phyloP scores from a whole-genome alignment of 345 rosid species.

The Carallia brachiata region DNA sequence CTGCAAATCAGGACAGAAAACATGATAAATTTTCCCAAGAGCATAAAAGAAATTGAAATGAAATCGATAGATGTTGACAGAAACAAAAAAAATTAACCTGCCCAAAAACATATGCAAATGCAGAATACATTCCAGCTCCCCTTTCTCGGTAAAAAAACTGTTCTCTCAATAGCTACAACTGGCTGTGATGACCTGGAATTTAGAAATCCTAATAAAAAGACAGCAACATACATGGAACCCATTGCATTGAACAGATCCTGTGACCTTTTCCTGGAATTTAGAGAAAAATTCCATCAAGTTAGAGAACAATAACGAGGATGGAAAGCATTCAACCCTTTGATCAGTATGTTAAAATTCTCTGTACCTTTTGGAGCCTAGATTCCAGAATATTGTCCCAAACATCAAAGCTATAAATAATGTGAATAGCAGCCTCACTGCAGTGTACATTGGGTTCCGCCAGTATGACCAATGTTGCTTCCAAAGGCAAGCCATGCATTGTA shows the following conservation, averaged over 20 bases:
- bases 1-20: too few species aligned
- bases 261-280: constrained; percentile 29
- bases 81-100: too few species aligned
- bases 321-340: not conserved
- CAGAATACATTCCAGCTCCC: constrained; percentile 79
- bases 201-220: constrained; percentile 57
- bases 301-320: not conserved
- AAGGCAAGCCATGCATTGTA: constrained; percentile 56
- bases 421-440: constrained; percentile 46
- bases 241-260: constrained; percentile 61
- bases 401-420: constrained; percentile 12
- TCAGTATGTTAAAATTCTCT: not conserved
- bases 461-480: constrained; percentile 69
- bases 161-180: constrained; percentile 63
- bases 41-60: too few species aligned
- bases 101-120: constrained; percentile 15
- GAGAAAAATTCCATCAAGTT: not conserved
- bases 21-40: too few species aligned
- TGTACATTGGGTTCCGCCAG: constrained; percentile 53
- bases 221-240: constrained; percentile 66
- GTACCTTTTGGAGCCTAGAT: constrained; percentile 55
- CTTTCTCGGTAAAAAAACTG: constrained; percentile 70
- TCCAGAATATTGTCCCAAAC: constrained; percentile 76
- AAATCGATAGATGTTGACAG: too few species aligned
- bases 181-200: constrained; percentile 53